Evolutionary conservation across 2,329 filamentous ascomycete species (phyloP).

Genomic region (Thermothelomyces thermophilus): DNA sequence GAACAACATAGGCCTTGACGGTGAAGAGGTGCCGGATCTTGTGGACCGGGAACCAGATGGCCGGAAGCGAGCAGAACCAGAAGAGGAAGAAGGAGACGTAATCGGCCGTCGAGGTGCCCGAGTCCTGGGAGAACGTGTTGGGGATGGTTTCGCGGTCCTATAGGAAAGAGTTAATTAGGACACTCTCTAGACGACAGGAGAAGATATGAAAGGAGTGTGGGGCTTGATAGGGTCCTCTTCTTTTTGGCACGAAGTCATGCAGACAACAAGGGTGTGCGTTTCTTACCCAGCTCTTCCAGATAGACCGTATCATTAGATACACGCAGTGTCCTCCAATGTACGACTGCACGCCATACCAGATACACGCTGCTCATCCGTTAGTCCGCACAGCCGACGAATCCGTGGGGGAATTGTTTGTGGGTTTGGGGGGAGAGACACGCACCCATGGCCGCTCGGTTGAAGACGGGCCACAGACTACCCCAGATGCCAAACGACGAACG

Average conservation of each 20-base stretch:
- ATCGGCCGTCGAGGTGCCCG: conserved; percentile 66
- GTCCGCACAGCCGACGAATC: neutral
- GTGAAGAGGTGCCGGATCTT: conserved; percentile 87
- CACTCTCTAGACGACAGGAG: too few species aligned
- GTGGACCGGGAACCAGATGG: conserved; percentile 85
- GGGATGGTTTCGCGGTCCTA: conserved; percentile 50
- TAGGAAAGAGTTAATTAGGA: neutral
- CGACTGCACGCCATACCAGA: conserved; percentile 66
- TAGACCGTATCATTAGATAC: conserved; percentile 79
- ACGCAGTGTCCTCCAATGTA: conserved; percentile 84
- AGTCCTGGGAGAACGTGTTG: conserved; percentile 57
- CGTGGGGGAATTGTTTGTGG: neutral
- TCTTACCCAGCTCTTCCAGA: conserved; percentile 66
- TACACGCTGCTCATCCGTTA: conserved; percentile 49
- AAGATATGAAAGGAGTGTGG: too few species aligned
- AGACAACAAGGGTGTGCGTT: neutral
- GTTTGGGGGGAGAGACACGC: conserved; percentile 24
- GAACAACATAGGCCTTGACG: conserved; percentile 79
- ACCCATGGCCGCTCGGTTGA: conserved; percentile 79
- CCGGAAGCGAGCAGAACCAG: conserved; percentile 72
- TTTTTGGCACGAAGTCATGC: too few species aligned
- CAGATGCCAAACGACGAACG: conserved; percentile 81
- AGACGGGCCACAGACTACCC: conserved; percentile 82
- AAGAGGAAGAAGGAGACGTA: conserved; percentile 84
- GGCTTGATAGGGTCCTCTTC: too few species aligned